Evolutionary conservation across 768 basidiomycete genomes (phyloP).

Genomic region (Xerocomellus intermedius): DNA sequence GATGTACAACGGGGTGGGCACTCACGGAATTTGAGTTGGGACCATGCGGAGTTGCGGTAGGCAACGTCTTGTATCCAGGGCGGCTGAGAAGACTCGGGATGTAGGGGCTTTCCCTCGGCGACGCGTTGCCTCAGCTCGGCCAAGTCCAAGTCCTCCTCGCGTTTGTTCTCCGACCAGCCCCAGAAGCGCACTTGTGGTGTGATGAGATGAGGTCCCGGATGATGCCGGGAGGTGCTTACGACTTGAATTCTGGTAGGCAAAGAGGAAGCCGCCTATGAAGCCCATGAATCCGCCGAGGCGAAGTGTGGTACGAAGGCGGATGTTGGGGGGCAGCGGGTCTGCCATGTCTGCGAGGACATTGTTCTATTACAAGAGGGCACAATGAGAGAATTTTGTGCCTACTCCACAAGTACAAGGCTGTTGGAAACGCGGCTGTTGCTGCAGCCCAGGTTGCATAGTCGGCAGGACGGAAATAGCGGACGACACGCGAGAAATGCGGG

Average conservation of each 20-base stretch:
- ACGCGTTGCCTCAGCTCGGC: conserved; percentile 76
- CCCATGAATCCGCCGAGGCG: conserved; percentile 74
- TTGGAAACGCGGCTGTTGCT: conserved; percentile 78
- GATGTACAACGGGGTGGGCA: conserved; percentile 16
- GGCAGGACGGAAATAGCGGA: conserved; percentile 83
- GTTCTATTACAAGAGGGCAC: conserved; percentile 9
- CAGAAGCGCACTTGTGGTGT: conserved; percentile 75
- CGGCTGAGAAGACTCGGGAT: conserved; percentile 81
- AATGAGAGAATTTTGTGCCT: conserved; percentile 25
- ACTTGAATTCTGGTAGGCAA: conserved; percentile 90
- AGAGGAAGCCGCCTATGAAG: conserved; percentile 85
- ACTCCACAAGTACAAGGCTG: conserved; percentile 83
- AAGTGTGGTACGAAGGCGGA: conserved; percentile 39
- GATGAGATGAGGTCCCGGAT: conserved; percentile 12
- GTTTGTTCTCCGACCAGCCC: conserved; percentile 90
- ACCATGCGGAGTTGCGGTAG: conserved; percentile 84
- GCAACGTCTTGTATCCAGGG: conserved; percentile 86
- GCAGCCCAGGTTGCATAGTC: conserved; percentile 88
- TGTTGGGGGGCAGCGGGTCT: conserved; percentile 39
- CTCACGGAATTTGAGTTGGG: conserved; percentile 90
- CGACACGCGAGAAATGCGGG: conserved; percentile 83
- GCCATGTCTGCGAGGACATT: conserved; percentile 40
- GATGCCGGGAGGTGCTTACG: conserved; percentile 46
- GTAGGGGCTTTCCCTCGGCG: conserved; percentile 76
- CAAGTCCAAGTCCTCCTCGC: conserved; percentile 75